These are phyloP conservation scores for Saccharomycopsis babjevae DNA, from an alignment of 805 yeast genomes.

Conservation along the genomic window DNA sequence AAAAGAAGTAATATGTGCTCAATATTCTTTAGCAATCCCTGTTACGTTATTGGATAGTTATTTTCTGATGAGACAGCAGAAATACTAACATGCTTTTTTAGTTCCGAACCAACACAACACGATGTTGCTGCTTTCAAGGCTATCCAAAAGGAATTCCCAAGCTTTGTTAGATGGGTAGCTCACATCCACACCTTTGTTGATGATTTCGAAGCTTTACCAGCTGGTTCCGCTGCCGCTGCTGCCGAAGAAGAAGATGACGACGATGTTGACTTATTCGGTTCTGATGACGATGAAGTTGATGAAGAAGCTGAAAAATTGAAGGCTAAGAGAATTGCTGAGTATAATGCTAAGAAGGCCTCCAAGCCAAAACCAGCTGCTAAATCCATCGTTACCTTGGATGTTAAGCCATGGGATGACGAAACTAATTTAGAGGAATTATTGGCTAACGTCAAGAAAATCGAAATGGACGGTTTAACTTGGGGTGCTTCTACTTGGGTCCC, in stretches of 20 bases:
- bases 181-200: constrained; percentile 91
- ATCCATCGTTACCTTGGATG: constrained; percentile 92
- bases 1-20: neutral
- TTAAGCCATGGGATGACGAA: constrained; percentile 99
- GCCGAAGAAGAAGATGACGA: constrained; percentile 68
- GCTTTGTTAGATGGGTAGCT: constrained; percentile 97
- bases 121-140: constrained; percentile 92
- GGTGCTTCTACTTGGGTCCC: constrained; percentile 96
- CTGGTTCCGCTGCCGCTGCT: constrained; percentile 44
- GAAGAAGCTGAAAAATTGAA: constrained; percentile 95
- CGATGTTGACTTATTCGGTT: constrained; percentile 90
- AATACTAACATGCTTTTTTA: constrained; percentile 23
- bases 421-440: constrained; percentile 86
- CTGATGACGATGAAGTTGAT: constrained; percentile 84
- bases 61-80: neutral
- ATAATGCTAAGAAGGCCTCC: constrained; percentile 93
- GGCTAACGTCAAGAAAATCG: constrained; percentile 72
- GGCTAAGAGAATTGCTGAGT: constrained; percentile 96
- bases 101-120: constrained; percentile 88
- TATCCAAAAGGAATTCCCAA: constrained; percentile 85
- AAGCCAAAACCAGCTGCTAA: constrained; percentile 99
- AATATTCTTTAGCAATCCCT: neutral
- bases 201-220: constrained; percentile 75
- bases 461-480: constrained; percentile 92
- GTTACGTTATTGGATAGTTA: neutral